A percentile compares a stretch with the other conserved stretches of the same genome.
These are phyloP conservation scores for Spergularia marina DNA, from an alignment of 148 eudicot genomes.

Conservation along the genomic window DNA sequence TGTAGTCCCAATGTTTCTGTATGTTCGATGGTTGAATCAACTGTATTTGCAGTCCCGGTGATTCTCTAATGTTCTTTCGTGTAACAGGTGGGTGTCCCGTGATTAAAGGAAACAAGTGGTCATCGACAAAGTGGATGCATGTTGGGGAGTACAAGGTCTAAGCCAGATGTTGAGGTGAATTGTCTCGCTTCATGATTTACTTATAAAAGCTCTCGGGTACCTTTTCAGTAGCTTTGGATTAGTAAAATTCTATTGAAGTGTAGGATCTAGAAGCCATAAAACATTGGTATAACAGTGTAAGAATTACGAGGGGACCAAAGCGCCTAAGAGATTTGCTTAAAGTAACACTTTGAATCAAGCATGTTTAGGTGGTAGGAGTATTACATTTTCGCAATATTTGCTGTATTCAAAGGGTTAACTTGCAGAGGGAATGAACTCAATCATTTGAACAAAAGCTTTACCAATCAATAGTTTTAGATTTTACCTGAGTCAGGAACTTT, in stretches of 20 bases:
- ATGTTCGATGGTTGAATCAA: neutral
- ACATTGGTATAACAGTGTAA: too few species aligned
- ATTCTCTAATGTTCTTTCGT: slow-evolving; percentile 12
- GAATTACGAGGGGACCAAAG: too few species aligned
- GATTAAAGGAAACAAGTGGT: slow-evolving; percentile 74
- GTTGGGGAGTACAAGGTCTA: slow-evolving; percentile 55
- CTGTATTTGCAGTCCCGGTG: neutral
- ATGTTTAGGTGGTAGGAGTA: too few species aligned
- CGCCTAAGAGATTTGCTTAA: too few species aligned
- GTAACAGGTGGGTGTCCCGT: slow-evolving; percentile 70
- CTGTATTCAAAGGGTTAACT: too few species aligned
- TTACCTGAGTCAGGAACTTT: too few species aligned
- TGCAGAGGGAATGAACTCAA: too few species aligned
- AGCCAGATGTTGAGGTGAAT: slow-evolving; percentile 27
- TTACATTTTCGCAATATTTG: too few species aligned
- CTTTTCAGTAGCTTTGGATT: neutral
- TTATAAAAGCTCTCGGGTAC: neutral
- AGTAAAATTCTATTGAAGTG: neutral
- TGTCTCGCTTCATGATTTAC: slow-evolving; percentile 12
- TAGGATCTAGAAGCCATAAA: too few species aligned
- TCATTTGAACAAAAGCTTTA: too few species aligned
- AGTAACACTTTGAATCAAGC: too few species aligned
- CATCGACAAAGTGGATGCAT: slow-evolving; percentile 73
- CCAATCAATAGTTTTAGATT: too few species aligned
- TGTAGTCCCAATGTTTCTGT: neutral